Base-by-base conservation (phyloP, 2,329 filamentous ascomycete genomes). In the Davidsoniella australis region DNA sequence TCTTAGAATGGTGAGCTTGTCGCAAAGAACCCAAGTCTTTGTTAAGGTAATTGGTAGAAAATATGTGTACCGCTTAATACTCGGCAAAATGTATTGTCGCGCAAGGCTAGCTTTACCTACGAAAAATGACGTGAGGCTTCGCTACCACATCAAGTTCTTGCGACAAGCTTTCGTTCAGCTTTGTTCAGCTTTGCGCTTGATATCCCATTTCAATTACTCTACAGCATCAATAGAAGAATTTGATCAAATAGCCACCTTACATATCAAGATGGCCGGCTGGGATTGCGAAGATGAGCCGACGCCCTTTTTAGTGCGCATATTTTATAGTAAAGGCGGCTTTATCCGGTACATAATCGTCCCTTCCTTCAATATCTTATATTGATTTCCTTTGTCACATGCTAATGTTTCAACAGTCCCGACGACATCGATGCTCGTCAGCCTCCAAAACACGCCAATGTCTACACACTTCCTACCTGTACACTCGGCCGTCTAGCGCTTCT, bases 271-370 rank as follows among this genome's bases (percentile, higher is more conserved):
- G 33, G 17, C 46, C 14, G 33, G 48, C 24, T 47, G 47, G 45
- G 14, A 42, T 23, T 50, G 40, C 37, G 29, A 50, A 20, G 48
- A 53, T 24, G 51, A 50, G 16, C 83, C 78, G 10, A 78, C 83
- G 2, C 88, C 87, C 5, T 94, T 94, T 65, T 75, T 89, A 54
- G 69, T 94, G 16, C 87, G 84, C 61, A 73, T 94, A 53, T 94
- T 88, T 68, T 93, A 89, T 65, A 78, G 80, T 53, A 76, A 72
- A 14, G 77, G 80, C 59, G 71, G 73, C 41, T 88, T 86, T 59
- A 81, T 89, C 64, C 75, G 76, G 79, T 79, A 29, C 17, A 16
- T 20, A n/a, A 23, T 23, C 5, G 20, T 23, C 5, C 20, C 24
- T 36, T 29, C 37, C 6, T 17, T 44, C 9, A 8, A 29, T 7